These are phyloP conservation scores for Chaetomiaceae sp. DNA, from an alignment of 2,329 filamentous ascomycete genomes.

Conservation along the genomic window DNA sequence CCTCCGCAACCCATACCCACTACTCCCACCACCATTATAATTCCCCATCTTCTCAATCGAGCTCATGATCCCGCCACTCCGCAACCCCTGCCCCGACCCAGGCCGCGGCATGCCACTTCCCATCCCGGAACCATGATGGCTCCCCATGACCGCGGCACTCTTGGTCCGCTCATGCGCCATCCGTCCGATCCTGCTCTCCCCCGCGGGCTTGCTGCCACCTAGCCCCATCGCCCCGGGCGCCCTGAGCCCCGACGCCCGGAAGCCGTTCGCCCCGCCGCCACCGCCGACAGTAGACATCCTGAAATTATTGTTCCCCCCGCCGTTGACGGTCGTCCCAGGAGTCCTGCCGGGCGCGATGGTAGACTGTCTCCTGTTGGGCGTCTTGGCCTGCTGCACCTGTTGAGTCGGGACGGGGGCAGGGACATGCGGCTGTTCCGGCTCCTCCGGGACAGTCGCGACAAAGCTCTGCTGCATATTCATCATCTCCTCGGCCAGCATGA, in stretches of 20 bases:
- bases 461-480: slow-evolving; percentile 58
- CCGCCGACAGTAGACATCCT: slow-evolving; percentile 47
- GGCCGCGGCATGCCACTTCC: slow-evolving; percentile 46
- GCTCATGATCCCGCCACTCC: slow-evolving; percentile 49
- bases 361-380: slow-evolving; percentile 16
- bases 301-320: slow-evolving; percentile 33
- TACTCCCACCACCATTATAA: slow-evolving; percentile 2
- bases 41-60: slow-evolving; percentile 86
- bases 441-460: slow-evolving; percentile 22
- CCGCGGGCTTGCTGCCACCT: slow-evolving; percentile 11
- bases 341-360: neutral
- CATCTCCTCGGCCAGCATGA: slow-evolving; percentile 79
- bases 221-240: slow-evolving; percentile 44
- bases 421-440: too few relatives aligned
- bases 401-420: too few relatives aligned
- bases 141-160: slow-evolving; percentile 34
- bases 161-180: slow-evolving; percentile 42
- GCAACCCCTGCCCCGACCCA: slow-evolving; percentile 41
- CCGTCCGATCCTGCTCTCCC: slow-evolving; percentile 46
- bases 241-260: slow-evolving; percentile 44
- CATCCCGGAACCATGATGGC: neutral
- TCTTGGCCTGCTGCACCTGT: slow-evolving; percentile 7
- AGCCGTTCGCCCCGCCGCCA: slow-evolving; percentile 12
- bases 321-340: too few relatives aligned
- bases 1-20: slow-evolving; percentile 6